A percentile compares a stretch with the other conserved stretches of the same genome.
phyloP scores from a whole-genome alignment of 208 protist genomes.

The Crithidia mellificae region DNA sequence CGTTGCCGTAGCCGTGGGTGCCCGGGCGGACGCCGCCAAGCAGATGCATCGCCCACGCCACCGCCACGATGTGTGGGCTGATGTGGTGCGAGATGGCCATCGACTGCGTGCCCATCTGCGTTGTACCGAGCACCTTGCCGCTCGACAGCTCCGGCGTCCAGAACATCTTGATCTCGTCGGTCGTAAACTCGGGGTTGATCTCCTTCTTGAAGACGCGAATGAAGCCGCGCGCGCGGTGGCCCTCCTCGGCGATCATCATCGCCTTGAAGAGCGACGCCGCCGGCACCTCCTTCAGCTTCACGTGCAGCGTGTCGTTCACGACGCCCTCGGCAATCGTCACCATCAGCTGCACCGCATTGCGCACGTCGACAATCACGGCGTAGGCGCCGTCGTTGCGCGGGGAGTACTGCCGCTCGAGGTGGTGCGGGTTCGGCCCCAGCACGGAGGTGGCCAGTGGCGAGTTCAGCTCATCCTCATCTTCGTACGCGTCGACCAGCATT shows the following conservation, averaged over 20 bases:
- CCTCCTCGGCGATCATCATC: conserved; percentile 72
- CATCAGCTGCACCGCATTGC: conserved; percentile 84
- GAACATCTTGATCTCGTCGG: conserved; percentile 72
- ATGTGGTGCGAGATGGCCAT: conserved; percentile 72
- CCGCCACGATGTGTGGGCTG: conserved; percentile 83
- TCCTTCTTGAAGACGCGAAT: conserved; percentile 77
- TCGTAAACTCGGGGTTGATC: conserved; percentile 47
- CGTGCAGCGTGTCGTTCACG: conserved; percentile 63
- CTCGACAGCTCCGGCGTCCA: conserved; percentile 85
- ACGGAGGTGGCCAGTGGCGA: conserved; percentile 65
- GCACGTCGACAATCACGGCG: conserved; percentile 82
- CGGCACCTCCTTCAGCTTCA: conserved; percentile 76
- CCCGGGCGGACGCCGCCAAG: conserved; percentile 63
- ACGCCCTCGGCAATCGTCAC: conserved; percentile 85
- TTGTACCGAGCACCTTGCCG: conserved; percentile 83
- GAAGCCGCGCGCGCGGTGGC: conserved; percentile 76
- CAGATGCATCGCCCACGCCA: conserved; percentile 90
- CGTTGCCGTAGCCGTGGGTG: conserved; percentile 80
- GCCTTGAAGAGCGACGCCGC: conserved; percentile 82
- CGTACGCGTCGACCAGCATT: conserved; percentile 77
- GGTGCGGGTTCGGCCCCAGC: conserved; percentile 38
- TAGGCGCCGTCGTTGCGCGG: conserved; percentile 77
- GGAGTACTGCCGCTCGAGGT: conserved; percentile 39
- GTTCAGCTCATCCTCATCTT: conserved; percentile 68
- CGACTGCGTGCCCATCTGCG: conserved; percentile 71